Base-by-base conservation (phyloP, 495 filamentous ascomycete species). In the Cudoniella acicularis region DNA sequence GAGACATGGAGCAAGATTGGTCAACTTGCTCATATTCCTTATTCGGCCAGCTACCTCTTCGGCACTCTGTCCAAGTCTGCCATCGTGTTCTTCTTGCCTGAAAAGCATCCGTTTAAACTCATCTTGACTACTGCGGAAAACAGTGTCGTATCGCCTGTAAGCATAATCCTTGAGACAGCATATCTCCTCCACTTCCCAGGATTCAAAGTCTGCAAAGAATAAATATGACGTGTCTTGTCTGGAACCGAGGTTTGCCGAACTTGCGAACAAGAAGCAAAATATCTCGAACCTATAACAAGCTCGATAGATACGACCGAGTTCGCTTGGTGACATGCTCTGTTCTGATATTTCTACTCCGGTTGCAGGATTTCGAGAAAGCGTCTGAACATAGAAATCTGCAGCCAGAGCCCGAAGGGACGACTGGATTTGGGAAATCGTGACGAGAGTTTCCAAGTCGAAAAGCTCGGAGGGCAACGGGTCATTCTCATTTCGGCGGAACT, bases 301-400 rank as follows among this genome's bases (percentile, higher is more conserved):
- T 26, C 53, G 53, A 42, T 56, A 56, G 53, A 56, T 24, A 24
- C 53, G 53, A 18, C 53, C 20, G 23, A 46, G 43, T 21, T 56
- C 53, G 40, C 20, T 47, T 23, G 20, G 1, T 25, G 53, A 56
- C 6, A 56, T 40, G 26, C 9, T 4, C 13, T 18, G 16, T 2
- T 13, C 41, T 27, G 41, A 4, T 48, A 47, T 16, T 26, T 41
- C 30, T 26, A 17, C 16, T 24, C 40, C 18, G 3, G 53, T 56
- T 47, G 48, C 23, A n/a, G 53, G 53, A 56, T 56, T 40, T 25
- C 27, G 36, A 27, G 43, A 56, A 26, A 56, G 42, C 30, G 41
- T 56, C 22, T 40, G 3, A 3, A 25, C 16, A 42, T 41, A 56
- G 40, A 56, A 56, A 27, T 56, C 41, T 16, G 20, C 43, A 24